These are phyloP conservation scores for Mycena indigotica DNA, from an alignment of 768 basidiomycete species.

Conservation along the genomic window DNA sequence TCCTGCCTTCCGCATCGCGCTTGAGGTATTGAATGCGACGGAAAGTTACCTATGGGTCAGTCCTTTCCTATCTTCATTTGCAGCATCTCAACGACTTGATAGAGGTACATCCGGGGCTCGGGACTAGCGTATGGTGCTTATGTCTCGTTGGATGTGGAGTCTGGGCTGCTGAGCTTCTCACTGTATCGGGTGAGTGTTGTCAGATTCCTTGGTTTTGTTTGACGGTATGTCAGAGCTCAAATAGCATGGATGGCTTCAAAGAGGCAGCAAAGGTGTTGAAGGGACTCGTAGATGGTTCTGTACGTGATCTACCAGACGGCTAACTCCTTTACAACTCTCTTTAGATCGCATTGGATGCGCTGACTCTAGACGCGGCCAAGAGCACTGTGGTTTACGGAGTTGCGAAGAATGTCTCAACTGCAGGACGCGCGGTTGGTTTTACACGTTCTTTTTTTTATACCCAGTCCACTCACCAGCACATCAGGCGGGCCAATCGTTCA, in stretches of 20 bases:
- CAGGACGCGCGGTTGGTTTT: constrained; percentile 79
- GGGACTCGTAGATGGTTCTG: constrained; percentile 81
- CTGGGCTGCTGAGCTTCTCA: constrained; percentile 73
- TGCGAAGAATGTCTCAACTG: constrained; percentile 79
- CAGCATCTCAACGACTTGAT: constrained; percentile 15
- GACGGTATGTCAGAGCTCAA: constrained; percentile 62
- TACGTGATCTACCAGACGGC: constrained; percentile 37
- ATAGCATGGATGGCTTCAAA: constrained; percentile 75
- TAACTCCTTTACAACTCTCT: neutral
- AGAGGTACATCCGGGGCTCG: constrained; percentile 90
- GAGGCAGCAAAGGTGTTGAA: constrained; percentile 78
- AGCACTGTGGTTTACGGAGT: constrained; percentile 87
- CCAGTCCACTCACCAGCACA: constrained; percentile 12
- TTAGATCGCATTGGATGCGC: constrained; percentile 79
- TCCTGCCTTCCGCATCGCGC: constrained; percentile 81
- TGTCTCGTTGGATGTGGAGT: constrained; percentile 72
- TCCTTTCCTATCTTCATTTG: neutral
- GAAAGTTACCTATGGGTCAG: constrained; percentile 93
- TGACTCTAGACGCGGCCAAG: constrained; percentile 87
- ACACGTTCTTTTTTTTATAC: neutral
- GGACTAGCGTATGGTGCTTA: constrained; percentile 95
- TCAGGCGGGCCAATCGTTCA: constrained; percentile 81
- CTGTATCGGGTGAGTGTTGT: constrained; percentile 68
- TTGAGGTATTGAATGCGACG: constrained; percentile 87
- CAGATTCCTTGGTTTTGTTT: neutral